Percentiles rank a stretch among this genome's conserved stretches.
Conservation (phyloP, 2,329 filamentous ascomycete species). For the Pestalotiopsis sp. region DNA sequence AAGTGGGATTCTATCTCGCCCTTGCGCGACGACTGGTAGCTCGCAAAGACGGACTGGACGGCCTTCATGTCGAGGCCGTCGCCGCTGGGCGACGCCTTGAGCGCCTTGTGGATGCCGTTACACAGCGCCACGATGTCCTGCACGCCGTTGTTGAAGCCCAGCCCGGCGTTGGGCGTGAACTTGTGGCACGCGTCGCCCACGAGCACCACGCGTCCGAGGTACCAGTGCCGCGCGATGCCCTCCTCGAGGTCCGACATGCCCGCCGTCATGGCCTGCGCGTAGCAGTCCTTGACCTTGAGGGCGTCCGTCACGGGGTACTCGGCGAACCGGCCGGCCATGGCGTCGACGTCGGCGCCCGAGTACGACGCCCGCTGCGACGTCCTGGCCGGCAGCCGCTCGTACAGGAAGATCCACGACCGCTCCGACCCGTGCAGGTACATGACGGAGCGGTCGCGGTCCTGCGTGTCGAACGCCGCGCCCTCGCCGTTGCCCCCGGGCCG, state of each 20-base stretch:
- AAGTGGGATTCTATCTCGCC: not conserved
- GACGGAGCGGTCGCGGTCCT: not conserved
- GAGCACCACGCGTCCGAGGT: slow-evolving; percentile 12
- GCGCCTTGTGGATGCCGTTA: not conserved
- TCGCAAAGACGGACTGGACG: not conserved
- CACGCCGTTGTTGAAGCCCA: slow-evolving; percentile 16
- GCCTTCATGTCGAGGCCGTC: not conserved
- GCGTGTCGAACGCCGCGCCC: not conserved
- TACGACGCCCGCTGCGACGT: slow-evolving; percentile 28
- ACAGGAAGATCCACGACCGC: slow-evolving; percentile 6
- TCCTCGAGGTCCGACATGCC: slow-evolving; percentile 12
- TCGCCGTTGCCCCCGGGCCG: not conserved
- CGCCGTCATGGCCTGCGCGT: not conserved
- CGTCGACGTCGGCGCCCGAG: slow-evolving; percentile 26
- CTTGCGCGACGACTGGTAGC: not conserved
- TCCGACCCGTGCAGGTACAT: not conserved
- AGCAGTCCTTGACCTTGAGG: not conserved
- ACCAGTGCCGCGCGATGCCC: slow-evolving; percentile 14
- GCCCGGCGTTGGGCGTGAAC: slow-evolving; percentile 14
- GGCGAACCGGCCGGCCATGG: slow-evolving; percentile 28
- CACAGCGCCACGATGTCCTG: slow-evolving; percentile 8
- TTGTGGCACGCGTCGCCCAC: slow-evolving; percentile 17
- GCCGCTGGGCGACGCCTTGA: not conserved
- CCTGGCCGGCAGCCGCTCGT: slow-evolving; percentile 7
- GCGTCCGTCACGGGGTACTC: slow-evolving; percentile 23